These are phyloP conservation scores for Phytophthora vignae DNA, from an alignment of 352 stramenopile species.

Conservation along the genomic window DNA sequence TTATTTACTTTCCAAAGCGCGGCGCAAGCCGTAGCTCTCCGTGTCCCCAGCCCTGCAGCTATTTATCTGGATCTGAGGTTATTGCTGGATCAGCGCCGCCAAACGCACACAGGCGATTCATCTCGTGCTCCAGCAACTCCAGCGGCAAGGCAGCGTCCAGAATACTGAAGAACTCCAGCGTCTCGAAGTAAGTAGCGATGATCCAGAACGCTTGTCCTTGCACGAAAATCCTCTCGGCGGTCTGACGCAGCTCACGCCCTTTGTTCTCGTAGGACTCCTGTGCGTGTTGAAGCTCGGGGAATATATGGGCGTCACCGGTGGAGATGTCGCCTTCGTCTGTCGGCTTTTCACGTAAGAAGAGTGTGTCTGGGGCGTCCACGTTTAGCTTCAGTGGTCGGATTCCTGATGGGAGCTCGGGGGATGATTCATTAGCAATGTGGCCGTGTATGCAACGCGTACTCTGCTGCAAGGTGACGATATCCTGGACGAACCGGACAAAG, in stretches of 20 bases:
- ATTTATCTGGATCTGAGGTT: not conserved
- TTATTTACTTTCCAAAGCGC: conserved; percentile 4
- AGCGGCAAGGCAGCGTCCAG: conserved; percentile 44
- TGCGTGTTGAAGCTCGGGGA: conserved; percentile 28
- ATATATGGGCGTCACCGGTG: conserved; percentile 51
- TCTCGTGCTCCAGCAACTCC: conserved; percentile 49
- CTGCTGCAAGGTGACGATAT: conserved; percentile 40
- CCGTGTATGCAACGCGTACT: conserved; percentile 20
- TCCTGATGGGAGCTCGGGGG: conserved; percentile 44
- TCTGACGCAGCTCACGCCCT: conserved; percentile 46
- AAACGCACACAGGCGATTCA: conserved; percentile 51
- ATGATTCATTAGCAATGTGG: not conserved
- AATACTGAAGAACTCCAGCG: conserved; percentile 50
- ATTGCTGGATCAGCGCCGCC: conserved; percentile 29
- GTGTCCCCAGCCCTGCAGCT: not conserved
- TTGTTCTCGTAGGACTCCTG: conserved; percentile 6
- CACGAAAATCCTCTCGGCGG: conserved; percentile 40
- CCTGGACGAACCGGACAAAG: conserved; percentile 40
- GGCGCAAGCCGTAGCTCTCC: not conserved
- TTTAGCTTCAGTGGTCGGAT: conserved; percentile 51
- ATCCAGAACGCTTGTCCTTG: conserved; percentile 46
- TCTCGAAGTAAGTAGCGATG: conserved; percentile 57
- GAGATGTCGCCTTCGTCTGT: conserved; percentile 50
- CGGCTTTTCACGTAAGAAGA: conserved; percentile 48
- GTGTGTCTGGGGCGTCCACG: conserved; percentile 36